These are phyloP conservation scores for Gentiana straminea DNA, from an alignment of 257 asterid species.

Conservation along the genomic window DNA sequence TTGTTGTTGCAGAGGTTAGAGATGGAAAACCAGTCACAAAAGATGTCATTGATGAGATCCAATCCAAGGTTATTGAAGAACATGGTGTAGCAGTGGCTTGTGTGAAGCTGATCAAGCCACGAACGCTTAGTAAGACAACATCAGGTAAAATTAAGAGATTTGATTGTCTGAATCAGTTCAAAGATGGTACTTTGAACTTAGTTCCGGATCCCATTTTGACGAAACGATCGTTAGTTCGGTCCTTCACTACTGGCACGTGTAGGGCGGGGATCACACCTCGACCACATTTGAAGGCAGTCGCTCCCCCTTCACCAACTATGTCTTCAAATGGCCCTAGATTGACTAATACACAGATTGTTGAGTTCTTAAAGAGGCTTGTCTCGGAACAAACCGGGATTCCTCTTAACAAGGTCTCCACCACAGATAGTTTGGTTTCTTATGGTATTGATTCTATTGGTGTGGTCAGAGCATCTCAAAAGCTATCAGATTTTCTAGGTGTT, in stretches of 20 bases:
- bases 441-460: constrained; percentile 96
- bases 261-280: constrained; percentile 68
- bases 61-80: constrained; percentile 55
- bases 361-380: constrained; percentile 46
- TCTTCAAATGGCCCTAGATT: constrained; percentile 22
- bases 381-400: constrained; percentile 62
- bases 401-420: constrained; percentile 43
- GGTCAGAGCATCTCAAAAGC: constrained; percentile 89
- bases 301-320: constrained; percentile 13
- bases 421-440: constrained; percentile 51
- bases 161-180: constrained; percentile 68
- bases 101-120: constrained; percentile 55
- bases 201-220: constrained; percentile 36
- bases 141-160: constrained; percentile 74
- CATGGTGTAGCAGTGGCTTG: constrained; percentile 65
- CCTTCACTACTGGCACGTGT: constrained; percentile 71
- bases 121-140: constrained; percentile 73
- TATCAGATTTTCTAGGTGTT: constrained; percentile 64
- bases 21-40: constrained; percentile 49
- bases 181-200: constrained; percentile 50
- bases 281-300: constrained; percentile 17
- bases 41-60: constrained; percentile 42
- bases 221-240: constrained; percentile 40
- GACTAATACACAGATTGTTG: constrained; percentile 36
- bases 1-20: constrained; percentile 67